Evolutionary conservation across 352 stramenopile genomes (phyloP), one percentile per base, ranked within the genome.

Genomic region (Aphanomyces euteiches): DNA sequence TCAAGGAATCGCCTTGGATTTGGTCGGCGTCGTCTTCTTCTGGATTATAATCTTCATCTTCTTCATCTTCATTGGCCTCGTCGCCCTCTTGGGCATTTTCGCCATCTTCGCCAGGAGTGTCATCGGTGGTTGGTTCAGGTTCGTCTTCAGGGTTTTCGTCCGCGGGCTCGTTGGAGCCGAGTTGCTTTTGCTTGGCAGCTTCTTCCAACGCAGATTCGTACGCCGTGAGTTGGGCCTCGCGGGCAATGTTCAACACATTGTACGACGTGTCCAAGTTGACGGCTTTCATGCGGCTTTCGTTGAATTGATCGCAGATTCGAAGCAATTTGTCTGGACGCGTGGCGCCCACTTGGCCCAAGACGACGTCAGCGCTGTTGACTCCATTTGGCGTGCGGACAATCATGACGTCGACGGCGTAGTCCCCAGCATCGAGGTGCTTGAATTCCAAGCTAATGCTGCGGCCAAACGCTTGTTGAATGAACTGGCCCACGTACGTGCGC

Each of bases 361-460:
- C 77, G 54, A 72, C 60, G 21, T 56, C 41, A 19, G 71, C 74
- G 34, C 60, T 50, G 15, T 69, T 50, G 39, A 66, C 71, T 19
- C 63, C 77, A 4, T 19, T 72, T 41, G 65, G 63, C 8, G 57
- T 48, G 36, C 75, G 77, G 40, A 72, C 68, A 7, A 79, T 66
- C 53, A 73, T 74, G 66, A 74, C 78, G 37, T 71, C 74, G 37
- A 82, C 75, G 54, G 65, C 56, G 74, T 75, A 82, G 37, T 19
- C 59, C 40, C 77, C 77, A 13, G 72, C 56, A 5, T 77, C 69
- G 4, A 82, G 59, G 8, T 39, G 36, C 15, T 65, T 45, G 15
- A 82, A 58, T 59, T 82, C 77, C 53, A 73, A 77, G 73, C 69
- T 82, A 21, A 78, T 74, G 48, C 75, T 80, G 69, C 77, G 77